phyloP scores from a whole-genome alignment of 192 early-diverging fungal species.

The Coemansia sp. region DNA sequence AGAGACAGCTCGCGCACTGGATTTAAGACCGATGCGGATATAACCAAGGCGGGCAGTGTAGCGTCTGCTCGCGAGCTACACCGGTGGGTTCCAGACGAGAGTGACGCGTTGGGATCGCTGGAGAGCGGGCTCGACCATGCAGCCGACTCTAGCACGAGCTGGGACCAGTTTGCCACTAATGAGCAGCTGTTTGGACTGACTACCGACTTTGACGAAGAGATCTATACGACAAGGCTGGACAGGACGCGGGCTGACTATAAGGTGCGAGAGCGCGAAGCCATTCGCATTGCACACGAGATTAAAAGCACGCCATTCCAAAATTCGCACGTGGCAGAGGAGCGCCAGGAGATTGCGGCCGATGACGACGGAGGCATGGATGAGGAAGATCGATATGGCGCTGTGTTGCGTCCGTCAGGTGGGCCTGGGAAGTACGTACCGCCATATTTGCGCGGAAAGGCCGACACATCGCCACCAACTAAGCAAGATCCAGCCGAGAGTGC shows the following conservation, averaged over 20 bases:
- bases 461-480: constrained; percentile 13
- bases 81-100: constrained; percentile 80
- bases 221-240: constrained; percentile 96
- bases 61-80: constrained; percentile 82
- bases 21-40: constrained; percentile 92
- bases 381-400: constrained; percentile 86
- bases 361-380: constrained; percentile 79
- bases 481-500: not conserved
- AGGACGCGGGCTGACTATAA: constrained; percentile 82
- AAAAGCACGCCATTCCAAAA: constrained; percentile 74
- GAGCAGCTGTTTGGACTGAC: constrained; percentile 92
- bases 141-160: constrained; percentile 41
- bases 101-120: constrained; percentile 30
- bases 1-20: constrained; percentile 16
- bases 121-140: constrained; percentile 27
- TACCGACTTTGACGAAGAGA: constrained; percentile 94
- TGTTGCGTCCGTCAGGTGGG: constrained; percentile 67
- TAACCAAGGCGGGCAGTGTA: constrained; percentile 68
- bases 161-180: constrained; percentile 98
- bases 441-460: constrained; percentile 63
- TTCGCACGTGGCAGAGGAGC: constrained; percentile 91
- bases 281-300: constrained; percentile 89
- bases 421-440: constrained; percentile 91
- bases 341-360: constrained; percentile 63
- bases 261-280: constrained; percentile 85